Evolutionary conservation across 1,139 yeast species (phyloP).

Genomic region (Saccharomyces hybrid): DNA sequence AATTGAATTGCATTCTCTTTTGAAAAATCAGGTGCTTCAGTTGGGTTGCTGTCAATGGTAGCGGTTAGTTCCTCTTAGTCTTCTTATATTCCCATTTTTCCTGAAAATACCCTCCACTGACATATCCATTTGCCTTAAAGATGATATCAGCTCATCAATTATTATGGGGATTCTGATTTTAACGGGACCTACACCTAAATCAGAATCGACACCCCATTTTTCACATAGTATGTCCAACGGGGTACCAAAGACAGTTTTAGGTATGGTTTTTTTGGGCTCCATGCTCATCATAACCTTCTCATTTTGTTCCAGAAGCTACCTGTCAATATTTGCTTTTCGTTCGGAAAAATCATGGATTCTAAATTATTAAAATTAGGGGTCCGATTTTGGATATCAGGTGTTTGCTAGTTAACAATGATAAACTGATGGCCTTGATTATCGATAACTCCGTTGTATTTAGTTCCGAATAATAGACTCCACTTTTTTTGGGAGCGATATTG

Average conservation of each 20-base stretch:
- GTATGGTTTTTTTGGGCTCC: constrained; percentile 19
- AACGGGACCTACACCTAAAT: constrained; percentile 78
- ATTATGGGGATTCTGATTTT: constrained; percentile 76
- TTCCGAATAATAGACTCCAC: constrained; percentile 62
- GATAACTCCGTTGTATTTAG: constrained; percentile 45
- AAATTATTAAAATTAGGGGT: constrained; percentile 14
- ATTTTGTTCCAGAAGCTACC: constrained; percentile 68
- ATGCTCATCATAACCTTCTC: constrained; percentile 35
- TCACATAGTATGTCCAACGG: constrained; percentile 65
- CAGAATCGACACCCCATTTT: constrained; percentile 78
- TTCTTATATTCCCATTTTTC: constrained; percentile 88
- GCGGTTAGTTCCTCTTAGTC: constrained; percentile 71
- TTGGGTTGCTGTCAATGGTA: constrained; percentile 67
- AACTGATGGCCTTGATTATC: constrained; percentile 53
- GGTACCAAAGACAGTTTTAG: constrained; percentile 64
- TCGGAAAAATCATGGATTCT: not conserved
- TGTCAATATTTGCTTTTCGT: constrained; percentile 12
- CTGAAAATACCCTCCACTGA: constrained; percentile 95
- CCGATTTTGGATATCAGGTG: not conserved
- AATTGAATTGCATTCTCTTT: constrained; percentile 84
- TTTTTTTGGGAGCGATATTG: constrained; percentile 17
- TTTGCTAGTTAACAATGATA: constrained; percentile 30
- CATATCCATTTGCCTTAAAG: constrained; percentile 87
- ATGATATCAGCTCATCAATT: constrained; percentile 76
- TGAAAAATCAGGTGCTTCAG: constrained; percentile 62